Base-by-base conservation (phyloP, 176 grass and related monocot genomes). In the Coix lacrymajobi region DNA sequence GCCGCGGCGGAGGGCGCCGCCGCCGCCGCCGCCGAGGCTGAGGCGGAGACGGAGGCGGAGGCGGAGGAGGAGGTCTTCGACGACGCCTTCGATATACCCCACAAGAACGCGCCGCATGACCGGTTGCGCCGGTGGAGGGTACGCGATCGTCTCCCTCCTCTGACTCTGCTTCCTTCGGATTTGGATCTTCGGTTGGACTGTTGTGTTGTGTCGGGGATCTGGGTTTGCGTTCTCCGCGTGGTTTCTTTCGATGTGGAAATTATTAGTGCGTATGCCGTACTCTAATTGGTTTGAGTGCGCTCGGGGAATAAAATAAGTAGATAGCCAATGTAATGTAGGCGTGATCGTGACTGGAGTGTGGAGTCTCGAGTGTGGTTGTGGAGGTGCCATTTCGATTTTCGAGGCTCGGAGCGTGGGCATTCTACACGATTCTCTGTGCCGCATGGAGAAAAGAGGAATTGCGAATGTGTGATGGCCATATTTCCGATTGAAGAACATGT, bases 31-130 rank as follows among this genome's bases (percentile, higher is more conserved):
- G 75, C 60, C 12, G 86, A 68, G 32, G 69, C 60, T n/a, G 39
- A 70, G n/a, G 70, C 8, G 1, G 75, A 57, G 64, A 56, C 7
- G 6, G 39, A 70, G n/a, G 70, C 8, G 1, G 75, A 57, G 64
- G 64, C 7, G 6, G 84, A 70, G 24, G 76, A 75, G 61, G 79
- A 75, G 62, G 51, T 73, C 38, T 81, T 83, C 79, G 86, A 86
- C 17, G 89, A 94, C 74, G 84, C 89, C n/a, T 94, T 94, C 84
- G 92, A 89, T 20, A 94, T 94, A 60, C 92, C 89, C 1, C 84
- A 91, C 17, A 94, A 94, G 89, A 94, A 94, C 75, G 89, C 89
- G 8, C 80, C 92, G 17, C 81, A 85, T 75, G 89, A 85, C n/a
- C 78, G 89, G 51, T 15, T 94, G 65, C 87, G 85, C 16, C 87